phyloP scores from a whole-genome alignment of 2,329 filamentous ascomycete species.

The Sclerotinia sclerotiorum region DNA sequence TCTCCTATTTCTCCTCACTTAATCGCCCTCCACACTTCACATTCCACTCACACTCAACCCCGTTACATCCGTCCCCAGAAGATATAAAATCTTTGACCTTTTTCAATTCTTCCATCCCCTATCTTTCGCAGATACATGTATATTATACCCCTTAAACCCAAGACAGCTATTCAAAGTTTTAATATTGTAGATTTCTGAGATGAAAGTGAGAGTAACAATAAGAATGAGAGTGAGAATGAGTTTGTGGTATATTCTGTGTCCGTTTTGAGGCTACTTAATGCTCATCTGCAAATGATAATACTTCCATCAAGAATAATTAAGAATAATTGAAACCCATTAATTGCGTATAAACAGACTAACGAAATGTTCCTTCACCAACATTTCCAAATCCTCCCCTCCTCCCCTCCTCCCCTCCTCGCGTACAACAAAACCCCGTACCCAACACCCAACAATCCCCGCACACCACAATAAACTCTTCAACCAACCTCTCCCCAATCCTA shows the following conservation, averaged over 20 bases:
- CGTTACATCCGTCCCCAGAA: slow-evolving; percentile 61
- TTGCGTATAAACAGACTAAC: slow-evolving; percentile 27
- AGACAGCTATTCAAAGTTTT: slow-evolving; percentile 48
- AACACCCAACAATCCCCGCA: no score
- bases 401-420: slow-evolving; percentile 38
- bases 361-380: slow-evolving; percentile 47
- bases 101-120: slow-evolving; percentile 48
- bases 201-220: slow-evolving; percentile 43
- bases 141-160: slow-evolving; percentile 41
- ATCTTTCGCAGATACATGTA: slow-evolving; percentile 47
- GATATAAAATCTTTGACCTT: slow-evolving; percentile 39
- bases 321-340: slow-evolving; percentile 13
- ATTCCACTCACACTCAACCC: slow-evolving; percentile 48
- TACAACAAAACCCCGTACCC: no score
- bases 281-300: no score
- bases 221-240: slow-evolving; percentile 46
- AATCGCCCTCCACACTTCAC: slow-evolving; percentile 48
- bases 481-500: no score
- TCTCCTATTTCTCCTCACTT: no score
- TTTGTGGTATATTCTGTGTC: slow-evolving; percentile 48
- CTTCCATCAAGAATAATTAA: no score
- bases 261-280: slow-evolving; percentile 41
- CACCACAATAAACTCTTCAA: no score
- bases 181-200: no score
- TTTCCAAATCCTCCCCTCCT: slow-evolving; percentile 48